These are phyloP conservation scores for Sorghum bicolor DNA, from an alignment of 176 grass and related monocot species.

Conservation along the genomic window Sorghum_bicolor_NCBIv3 NC_012872.2:70516501-70517000, in stretches of 20 bases:
- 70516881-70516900: conserved; percentile 61
- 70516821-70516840: conserved; percentile 40
- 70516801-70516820: conserved; percentile 1
- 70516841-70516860: conserved; percentile 87
- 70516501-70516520: neutral
- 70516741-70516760: conserved; percentile 42
- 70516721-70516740: conserved; percentile 9
- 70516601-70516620: conserved; percentile 3
- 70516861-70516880: conserved; percentile 78
- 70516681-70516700: neutral
- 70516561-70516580: neutral
- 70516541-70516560: neutral
- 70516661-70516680: neutral
- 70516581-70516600: neutral
- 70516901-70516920: conserved; percentile 34
- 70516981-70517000: neutral
- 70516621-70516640: neutral
- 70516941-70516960: neutral
- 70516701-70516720: neutral
- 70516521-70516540: neutral
- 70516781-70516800: neutral
- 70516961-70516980: neutral
- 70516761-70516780: conserved; percentile 24
- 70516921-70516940: conserved; percentile 23
- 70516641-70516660: conserved; percentile 9